Evolutionary conservation across 75 land plant genomes (phyloP).

Genomic region (Pinus taeda): DNA sequence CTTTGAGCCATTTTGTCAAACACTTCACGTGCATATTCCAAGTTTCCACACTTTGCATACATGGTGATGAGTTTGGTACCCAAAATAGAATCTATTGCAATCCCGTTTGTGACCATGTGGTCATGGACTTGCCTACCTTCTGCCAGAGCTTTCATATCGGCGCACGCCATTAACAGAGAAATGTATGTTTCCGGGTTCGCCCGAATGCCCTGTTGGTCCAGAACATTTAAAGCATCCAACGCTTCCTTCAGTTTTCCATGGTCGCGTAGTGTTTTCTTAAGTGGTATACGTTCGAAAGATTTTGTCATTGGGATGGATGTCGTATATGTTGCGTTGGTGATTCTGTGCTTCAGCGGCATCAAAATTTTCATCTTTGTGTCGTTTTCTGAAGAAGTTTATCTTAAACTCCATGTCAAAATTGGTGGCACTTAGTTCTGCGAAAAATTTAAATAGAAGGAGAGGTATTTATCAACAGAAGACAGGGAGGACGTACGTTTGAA

Average conservation of each 20-base stretch:
- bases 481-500: no score
- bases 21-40: constrained; percentile 22
- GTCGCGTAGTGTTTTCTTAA: background rate
- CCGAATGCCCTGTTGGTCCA: background rate
- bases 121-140: constrained; percentile 5
- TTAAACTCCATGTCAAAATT: no score
- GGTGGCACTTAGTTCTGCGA: no score
- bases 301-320: no score
- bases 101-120: background rate
- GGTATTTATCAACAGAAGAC: no score
- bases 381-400: no score
- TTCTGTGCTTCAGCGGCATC: no score
- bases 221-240: background rate
- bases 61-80: constrained; percentile 19
- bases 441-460: no score
- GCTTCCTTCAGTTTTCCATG: constrained; percentile 2
- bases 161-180: constrained; percentile 2
- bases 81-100: no score
- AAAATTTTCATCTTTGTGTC: no score
- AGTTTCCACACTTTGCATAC: constrained; percentile 41
- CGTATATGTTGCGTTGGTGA: no score
- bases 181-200: background rate
- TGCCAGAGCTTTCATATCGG: constrained; percentile 1
- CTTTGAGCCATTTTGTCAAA: constrained; percentile 35
- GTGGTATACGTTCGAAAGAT: no score